Evolutionary conservation across 148 eudicot genomes (phyloP).

Genomic region (Rhododendron ovatum): DNA sequence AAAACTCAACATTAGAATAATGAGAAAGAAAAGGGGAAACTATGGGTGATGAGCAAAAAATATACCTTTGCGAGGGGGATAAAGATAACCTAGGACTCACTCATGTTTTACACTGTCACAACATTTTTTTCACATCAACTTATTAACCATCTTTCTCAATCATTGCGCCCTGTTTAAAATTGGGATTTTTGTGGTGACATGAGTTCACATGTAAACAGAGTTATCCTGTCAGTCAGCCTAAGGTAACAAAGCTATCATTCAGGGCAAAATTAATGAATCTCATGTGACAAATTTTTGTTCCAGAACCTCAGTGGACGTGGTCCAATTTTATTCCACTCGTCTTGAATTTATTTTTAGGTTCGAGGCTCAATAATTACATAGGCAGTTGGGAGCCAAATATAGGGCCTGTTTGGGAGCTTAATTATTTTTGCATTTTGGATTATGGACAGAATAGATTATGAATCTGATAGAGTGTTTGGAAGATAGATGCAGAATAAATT

Average conservation of each 20-base stretch:
- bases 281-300: not conserved
- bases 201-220: constrained; percentile 3
- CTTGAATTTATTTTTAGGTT: not conserved
- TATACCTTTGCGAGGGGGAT: not conserved
- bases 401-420: not conserved
- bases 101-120: not conserved
- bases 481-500: no score
- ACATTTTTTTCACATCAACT: not conserved
- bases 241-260: not conserved
- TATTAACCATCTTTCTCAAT: not conserved
- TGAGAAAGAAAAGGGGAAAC: not conserved
- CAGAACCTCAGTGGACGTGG: not conserved
- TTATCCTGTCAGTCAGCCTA: not conserved
- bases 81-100: not conserved
- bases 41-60: not conserved
- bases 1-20: not conserved
- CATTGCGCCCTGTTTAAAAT: not conserved
- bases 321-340: not conserved
- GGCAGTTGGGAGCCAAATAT: not conserved
- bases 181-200: not conserved
- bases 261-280: not conserved
- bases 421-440: not conserved
- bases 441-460: not conserved
- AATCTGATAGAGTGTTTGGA: no score
- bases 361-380: not conserved